These are phyloP conservation scores for Phaeosphaeria sp. DNA, from an alignment of 2,329 filamentous ascomycete genomes.

Conservation along the genomic window DNA sequence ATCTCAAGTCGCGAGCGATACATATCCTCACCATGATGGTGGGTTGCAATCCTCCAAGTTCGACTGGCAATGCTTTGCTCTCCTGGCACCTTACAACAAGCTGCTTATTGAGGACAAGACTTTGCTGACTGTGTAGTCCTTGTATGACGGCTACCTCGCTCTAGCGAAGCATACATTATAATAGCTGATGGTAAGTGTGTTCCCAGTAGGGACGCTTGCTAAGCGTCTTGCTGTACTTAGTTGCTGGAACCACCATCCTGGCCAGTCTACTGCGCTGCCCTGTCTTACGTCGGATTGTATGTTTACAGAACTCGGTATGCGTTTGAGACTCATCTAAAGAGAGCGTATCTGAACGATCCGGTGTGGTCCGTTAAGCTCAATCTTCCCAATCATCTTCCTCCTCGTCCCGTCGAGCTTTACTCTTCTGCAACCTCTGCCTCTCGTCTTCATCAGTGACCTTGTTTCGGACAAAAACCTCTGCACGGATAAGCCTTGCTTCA, in stretches of 20 bases:
- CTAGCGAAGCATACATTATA: not conserved
- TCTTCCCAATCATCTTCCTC: slow-evolving; percentile 63
- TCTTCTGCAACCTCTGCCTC: slow-evolving; percentile 29
- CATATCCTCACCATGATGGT: not conserved
- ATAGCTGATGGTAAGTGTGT: not conserved
- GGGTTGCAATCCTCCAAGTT: not conserved
- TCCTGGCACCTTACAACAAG: not conserved
- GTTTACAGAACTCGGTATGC: not conserved
- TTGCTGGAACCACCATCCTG: too few relatives aligned
- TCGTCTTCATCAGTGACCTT: slow-evolving; percentile 58
- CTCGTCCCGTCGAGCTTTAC: slow-evolving; percentile 46
- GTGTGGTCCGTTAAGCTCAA: slow-evolving; percentile 27
- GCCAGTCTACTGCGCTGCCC: too few relatives aligned
- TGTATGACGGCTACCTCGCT: not conserved
- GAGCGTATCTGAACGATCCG: not conserved
- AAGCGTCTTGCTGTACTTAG: not conserved
- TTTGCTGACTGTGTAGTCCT: not conserved
- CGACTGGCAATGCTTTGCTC: not conserved
- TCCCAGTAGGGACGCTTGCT: not conserved
- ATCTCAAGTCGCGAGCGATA: not conserved
- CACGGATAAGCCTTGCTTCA: slow-evolving; percentile 59
- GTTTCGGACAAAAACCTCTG: slow-evolving; percentile 59
- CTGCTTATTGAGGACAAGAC: not conserved
- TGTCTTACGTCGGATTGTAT: not conserved
- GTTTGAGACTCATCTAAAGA: not conserved